Evolutionary conservation across 208 protist genomes (phyloP).

Genomic region (Polymyxa betae): DNA sequence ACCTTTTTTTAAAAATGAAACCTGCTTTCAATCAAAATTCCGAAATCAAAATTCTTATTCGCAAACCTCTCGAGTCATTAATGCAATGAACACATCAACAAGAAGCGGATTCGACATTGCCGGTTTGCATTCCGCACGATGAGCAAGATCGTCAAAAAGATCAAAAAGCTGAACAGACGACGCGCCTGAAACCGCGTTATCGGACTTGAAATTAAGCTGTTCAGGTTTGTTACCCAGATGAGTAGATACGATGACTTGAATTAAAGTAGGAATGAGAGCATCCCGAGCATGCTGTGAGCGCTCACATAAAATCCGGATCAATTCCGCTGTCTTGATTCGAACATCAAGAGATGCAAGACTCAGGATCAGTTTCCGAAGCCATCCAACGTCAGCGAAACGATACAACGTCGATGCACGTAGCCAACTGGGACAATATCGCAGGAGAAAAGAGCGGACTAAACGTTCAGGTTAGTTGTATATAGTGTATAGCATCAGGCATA

Average conservation of each 20-base stretch:
- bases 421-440: background rate
- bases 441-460: background rate
- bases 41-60: background rate
- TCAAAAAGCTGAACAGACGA: constrained; percentile 10
- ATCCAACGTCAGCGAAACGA: background rate
- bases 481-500: background rate
- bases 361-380: background rate
- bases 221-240: background rate
- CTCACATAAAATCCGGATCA: background rate
- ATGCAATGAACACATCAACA: constrained; percentile 21
- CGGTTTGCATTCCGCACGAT: background rate
- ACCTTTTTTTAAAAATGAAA: background rate
- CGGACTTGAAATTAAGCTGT: background rate
- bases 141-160: background rate
- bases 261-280: background rate
- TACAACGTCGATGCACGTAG: background rate
- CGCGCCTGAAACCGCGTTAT: background rate
- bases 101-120: background rate
- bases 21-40: background rate
- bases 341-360: background rate
- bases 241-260: background rate
- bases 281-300: background rate
- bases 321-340: background rate
- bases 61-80: background rate
- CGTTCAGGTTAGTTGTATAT: background rate